phyloP scores from a whole-genome alignment of 805 yeast genomes.

The Tetrapisispora nanseiensis region DNA sequence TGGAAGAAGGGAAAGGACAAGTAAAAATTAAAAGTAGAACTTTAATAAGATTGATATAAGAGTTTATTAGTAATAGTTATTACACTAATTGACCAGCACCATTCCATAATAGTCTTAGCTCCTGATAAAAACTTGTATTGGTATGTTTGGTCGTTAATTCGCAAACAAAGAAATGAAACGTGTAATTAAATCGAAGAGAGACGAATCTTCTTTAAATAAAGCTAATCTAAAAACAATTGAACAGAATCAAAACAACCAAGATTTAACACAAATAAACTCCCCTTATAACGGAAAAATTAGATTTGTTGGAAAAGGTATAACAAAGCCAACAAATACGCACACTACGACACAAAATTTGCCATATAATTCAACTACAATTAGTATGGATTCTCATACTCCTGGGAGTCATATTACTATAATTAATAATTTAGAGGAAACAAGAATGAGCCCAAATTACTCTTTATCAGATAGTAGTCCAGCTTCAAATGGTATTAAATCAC shows the following conservation, averaged over 20 bases:
- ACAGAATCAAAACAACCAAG: neutral
- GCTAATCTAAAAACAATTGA: neutral
- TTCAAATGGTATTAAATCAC: neutral
- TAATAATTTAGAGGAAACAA: neutral
- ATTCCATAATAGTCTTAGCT: too few species aligned
- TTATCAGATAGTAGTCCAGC: neutral
- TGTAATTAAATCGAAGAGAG: neutral
- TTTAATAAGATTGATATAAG: too few species aligned
- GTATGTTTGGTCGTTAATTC: neutral
- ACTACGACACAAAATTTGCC: too few species aligned
- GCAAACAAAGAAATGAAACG: neutral
- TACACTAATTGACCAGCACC: too few species aligned
- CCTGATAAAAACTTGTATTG: neutral
- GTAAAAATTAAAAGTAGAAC: too few species aligned
- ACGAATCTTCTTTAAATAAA: neutral
- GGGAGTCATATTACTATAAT: too few species aligned
- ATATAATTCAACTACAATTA: too few species aligned
- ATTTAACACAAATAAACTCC: neutral
- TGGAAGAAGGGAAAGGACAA: too few species aligned
- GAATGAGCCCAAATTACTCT: neutral
- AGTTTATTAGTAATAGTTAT: too few species aligned
- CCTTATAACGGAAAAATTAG: neutral
- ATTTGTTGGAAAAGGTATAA: conserved; percentile 1
- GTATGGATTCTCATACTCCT: too few species aligned
- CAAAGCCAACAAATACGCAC: neutral